phyloP scores from a whole-genome alignment of 2,329 filamentous ascomycete genomes.

The Zymoseptoria passerinii region DNA sequence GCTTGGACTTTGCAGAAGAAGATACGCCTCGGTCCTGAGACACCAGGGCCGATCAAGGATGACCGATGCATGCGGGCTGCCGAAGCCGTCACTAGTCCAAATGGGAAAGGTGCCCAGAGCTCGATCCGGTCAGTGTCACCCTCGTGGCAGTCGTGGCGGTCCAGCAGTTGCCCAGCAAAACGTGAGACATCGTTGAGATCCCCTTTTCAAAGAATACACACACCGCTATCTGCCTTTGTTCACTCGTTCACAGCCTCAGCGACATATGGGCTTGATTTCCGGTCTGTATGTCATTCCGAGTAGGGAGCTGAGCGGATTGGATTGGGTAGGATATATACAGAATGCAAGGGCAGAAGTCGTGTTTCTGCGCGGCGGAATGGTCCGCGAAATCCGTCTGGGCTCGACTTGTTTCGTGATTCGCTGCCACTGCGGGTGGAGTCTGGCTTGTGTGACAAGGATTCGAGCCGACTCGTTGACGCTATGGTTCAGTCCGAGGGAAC shows the following conservation, averaged over 20 bases:
- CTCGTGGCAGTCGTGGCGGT: neutral
- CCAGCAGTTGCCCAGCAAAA: neutral
- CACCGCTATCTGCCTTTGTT: neutral
- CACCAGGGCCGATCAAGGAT: neutral
- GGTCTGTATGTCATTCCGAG: neutral
- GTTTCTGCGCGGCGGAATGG: neutral
- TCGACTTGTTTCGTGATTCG: neutral
- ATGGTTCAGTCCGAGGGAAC: neutral
- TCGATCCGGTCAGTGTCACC: neutral
- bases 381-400: neutral
- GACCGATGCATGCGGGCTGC: neutral
- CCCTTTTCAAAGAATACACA: neutral
- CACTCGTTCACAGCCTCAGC: neutral
- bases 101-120: neutral
- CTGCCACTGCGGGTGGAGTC: neutral
- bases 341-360: neutral
- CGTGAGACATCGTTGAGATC: neutral
- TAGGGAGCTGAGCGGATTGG: neutral
- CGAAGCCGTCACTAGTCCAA: neutral
- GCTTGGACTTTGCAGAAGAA: neutral
- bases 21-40: neutral
- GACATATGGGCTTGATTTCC: neutral
- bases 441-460: neutral
- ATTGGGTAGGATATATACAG: neutral
- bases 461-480: neutral